Evolutionary conservation across 108 stramenopile genomes (phyloP).

Genomic region (Conticribra guillardii): DNA sequence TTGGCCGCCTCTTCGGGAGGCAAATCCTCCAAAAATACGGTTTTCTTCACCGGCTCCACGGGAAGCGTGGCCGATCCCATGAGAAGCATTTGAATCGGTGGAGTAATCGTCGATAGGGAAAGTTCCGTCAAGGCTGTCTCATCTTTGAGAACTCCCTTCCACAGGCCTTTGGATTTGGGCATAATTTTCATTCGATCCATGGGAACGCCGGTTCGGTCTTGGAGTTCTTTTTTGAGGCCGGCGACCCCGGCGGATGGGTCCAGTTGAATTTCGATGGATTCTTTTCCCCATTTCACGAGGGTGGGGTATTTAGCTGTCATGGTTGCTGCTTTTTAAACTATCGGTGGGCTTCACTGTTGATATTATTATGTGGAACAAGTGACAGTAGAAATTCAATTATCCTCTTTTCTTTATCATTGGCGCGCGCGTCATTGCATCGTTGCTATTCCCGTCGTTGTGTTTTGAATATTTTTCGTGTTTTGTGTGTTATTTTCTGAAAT

Average conservation of each 20-base stretch:
- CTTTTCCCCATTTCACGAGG: constrained; percentile 96
- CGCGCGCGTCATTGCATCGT: no score
- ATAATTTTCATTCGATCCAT: constrained; percentile 96
- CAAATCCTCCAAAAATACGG: constrained; percentile 97
- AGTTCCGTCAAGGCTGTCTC: constrained; percentile 77
- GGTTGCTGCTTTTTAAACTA: no score
- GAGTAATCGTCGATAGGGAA: constrained; percentile 51
- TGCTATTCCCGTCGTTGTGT: no score
- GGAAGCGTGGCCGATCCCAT: constrained; percentile 96
- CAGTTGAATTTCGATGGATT: constrained; percentile 65
- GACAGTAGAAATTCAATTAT: no score
- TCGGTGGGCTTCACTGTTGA: no score
- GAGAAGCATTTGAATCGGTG: constrained; percentile 84
- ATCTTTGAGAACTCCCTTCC: constrained; percentile 94
- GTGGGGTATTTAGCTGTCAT: constrained; percentile 28
- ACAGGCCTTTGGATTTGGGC: constrained; percentile 88
- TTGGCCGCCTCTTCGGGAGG: constrained; percentile 90
- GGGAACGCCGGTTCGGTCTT: constrained; percentile 94
- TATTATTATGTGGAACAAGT: no score
- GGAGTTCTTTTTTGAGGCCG: constrained; percentile 83
- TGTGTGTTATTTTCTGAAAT: no score
- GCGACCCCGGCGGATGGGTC: constrained; percentile 76
- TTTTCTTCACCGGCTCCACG: constrained; percentile 81
- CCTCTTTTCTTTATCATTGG: no score
- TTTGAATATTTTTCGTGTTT: no score